phyloP scores from a whole-genome alignment of 768 basidiomycete genomes.

The Multifurca ochricompacta region DNA sequence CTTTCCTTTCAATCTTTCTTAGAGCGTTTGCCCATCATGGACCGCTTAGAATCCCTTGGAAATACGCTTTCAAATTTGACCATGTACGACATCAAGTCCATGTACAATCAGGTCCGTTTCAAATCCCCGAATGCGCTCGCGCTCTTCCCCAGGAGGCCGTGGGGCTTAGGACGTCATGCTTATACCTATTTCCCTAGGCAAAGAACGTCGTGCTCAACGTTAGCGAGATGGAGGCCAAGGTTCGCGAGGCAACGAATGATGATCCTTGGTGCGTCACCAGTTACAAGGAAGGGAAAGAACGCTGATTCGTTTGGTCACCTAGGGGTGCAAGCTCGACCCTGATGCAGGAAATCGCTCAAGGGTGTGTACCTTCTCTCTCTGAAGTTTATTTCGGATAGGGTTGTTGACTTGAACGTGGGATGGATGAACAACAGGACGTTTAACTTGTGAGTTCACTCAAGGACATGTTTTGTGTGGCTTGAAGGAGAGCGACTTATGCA shows the following conservation, averaged over 20 bases:
- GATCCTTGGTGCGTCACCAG: conserved; percentile 81
- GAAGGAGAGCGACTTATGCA: not conserved
- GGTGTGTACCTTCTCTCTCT: conserved; percentile 43
- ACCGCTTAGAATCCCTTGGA: conserved; percentile 68
- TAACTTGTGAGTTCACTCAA: conserved; percentile 69
- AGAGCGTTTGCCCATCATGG: conserved; percentile 46
- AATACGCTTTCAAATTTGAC: conserved; percentile 74
- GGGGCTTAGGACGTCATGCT: not conserved
- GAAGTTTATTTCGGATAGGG: conserved; percentile 19
- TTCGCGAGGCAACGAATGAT: conserved; percentile 93
- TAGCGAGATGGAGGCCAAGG: conserved; percentile 96
- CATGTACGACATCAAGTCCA: conserved; percentile 87
- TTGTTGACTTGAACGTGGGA: not conserved
- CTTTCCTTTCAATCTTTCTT: too few relatives aligned
- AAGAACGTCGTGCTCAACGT: conserved; percentile 96
- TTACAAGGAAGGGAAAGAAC: not conserved
- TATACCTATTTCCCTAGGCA: conserved; percentile 43
- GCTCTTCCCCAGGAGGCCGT: not conserved
- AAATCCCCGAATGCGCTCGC: not conserved
- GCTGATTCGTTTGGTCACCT: conserved; percentile 7
- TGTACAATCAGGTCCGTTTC: conserved; percentile 83
- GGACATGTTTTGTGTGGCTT: not conserved
- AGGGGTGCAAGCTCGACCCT: conserved; percentile 97
- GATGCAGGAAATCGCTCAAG: conserved; percentile 98
- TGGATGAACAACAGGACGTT: conserved; percentile 87